Percentiles rank a stretch among this genome's conserved stretches.
phyloP scores from a whole-genome alignment of 306 rosid genomes.

The Lagenaria siceraria region DNA sequence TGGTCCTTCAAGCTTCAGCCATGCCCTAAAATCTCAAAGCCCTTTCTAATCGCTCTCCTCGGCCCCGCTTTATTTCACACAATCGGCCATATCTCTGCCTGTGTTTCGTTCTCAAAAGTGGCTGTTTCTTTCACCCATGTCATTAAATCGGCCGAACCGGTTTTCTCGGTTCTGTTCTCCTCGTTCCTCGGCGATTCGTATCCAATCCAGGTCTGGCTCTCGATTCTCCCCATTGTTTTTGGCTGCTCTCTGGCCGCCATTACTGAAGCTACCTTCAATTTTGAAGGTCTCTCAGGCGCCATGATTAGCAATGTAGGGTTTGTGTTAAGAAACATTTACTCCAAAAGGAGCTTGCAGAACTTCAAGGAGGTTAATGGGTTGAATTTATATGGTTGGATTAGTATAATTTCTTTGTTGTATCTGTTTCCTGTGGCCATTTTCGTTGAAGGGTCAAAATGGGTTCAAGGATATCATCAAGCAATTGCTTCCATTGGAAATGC shows the following conservation, averaged over 20 bases:
- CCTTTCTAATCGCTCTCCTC: conserved; percentile 66
- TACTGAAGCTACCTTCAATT: conserved; percentile 78
- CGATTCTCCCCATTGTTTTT: conserved; percentile 76
- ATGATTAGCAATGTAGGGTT: conserved; percentile 88
- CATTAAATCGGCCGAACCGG: conserved; percentile 89
- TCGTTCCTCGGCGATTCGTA: conserved; percentile 64
- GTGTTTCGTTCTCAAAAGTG: conserved; percentile 88
- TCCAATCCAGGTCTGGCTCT: conserved; percentile 85
- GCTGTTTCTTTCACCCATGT: conserved; percentile 97
- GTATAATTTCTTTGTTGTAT: conserved; percentile 53
- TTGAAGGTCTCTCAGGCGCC: conserved; percentile 76
- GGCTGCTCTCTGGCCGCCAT: conserved; percentile 86
- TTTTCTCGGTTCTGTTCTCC: conserved; percentile 65
- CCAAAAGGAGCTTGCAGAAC: conserved; percentile 60
- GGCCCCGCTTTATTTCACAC: conserved; percentile 98
- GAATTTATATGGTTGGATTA: conserved; percentile 76
- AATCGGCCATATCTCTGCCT: conserved; percentile 88
- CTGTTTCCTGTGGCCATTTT: conserved; percentile 73
- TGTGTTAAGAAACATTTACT: conserved; percentile 73
- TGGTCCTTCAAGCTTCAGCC: conserved; percentile 82
- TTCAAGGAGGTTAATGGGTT: conserved; percentile 87
- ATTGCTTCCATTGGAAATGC: conserved; percentile 51
- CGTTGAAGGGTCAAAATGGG: conserved; percentile 90
- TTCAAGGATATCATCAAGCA: conserved; percentile 71
- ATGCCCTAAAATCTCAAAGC: conserved; percentile 63